Percentiles rank a stretch among this genome's conserved stretches.
These are phyloP conservation scores for Cornus kousa DNA, from an alignment of 148 eudicot species.

Conservation along the genomic window DNA sequence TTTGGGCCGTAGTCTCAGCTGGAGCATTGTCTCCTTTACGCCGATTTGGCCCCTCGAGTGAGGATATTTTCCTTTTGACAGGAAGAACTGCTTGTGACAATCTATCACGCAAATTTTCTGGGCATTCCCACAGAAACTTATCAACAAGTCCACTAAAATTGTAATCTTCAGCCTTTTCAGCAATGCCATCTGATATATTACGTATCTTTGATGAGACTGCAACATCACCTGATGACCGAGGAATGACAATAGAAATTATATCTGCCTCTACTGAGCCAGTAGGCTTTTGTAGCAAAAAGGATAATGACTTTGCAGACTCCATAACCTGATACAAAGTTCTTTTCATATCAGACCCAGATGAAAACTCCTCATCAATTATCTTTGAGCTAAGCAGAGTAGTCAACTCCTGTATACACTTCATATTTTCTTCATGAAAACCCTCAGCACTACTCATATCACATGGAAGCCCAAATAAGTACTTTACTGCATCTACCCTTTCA, in stretches of 20 bases:
- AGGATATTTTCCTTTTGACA: conserved; percentile 65
- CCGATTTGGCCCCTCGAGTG: conserved; percentile 61
- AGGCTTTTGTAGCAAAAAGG: conserved; percentile 52
- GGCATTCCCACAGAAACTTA: conserved; percentile 85
- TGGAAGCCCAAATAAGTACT: conserved; percentile 66
- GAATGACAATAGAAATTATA: conserved; percentile 26
- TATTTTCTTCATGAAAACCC: conserved; percentile 47
- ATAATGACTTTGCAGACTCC: conserved; percentile 51
- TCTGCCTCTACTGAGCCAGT: conserved; percentile 32
- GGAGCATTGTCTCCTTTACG: conserved; percentile 67
- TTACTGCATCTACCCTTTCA: conserved; percentile 62
- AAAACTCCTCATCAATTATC: conserved; percentile 34
- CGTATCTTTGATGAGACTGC: conserved; percentile 53
- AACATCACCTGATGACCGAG: conserved; percentile 28
- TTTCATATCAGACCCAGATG: conserved; percentile 26
- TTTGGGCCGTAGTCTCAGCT: conserved; percentile 39
- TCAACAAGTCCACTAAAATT: conserved; percentile 50
- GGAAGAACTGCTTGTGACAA: conserved; percentile 63
- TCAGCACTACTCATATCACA: conserved; percentile 34
- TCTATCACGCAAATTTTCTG: conserved; percentile 82
- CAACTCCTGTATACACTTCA: conserved; percentile 58
- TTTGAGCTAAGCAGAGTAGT: conserved; percentile 49
- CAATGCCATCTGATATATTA: conserved; percentile 48
- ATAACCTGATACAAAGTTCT: conserved; percentile 52
- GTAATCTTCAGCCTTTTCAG: conserved; percentile 57